Evolutionary conservation across 208 protist species (phyloP).

Genomic region (Naegleria fowleri): DNA sequence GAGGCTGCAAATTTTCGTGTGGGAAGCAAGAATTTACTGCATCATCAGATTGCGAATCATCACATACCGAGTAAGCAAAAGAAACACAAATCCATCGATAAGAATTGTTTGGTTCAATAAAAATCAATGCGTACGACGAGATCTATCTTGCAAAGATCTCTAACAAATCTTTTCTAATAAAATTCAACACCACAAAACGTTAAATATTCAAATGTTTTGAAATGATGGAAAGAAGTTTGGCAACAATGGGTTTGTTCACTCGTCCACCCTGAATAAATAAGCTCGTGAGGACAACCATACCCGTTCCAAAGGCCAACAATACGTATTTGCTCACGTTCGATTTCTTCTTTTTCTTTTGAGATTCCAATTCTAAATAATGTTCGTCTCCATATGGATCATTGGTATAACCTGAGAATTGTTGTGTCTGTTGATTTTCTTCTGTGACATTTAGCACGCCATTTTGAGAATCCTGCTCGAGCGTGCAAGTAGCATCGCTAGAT

Average conservation of each 20-base stretch:
- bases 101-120: too few relatives aligned
- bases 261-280: not conserved
- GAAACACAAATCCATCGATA: too few relatives aligned
- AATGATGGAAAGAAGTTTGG: not conserved
- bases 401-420: not conserved
- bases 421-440: not conserved
- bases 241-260: not conserved
- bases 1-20: too few relatives aligned
- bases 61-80: too few relatives aligned
- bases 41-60: too few relatives aligned
- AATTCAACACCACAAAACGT: not conserved
- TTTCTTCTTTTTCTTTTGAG: not conserved
- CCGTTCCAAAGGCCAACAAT: not conserved
- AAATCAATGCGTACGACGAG: too few relatives aligned
- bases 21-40: too few relatives aligned
- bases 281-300: not conserved
- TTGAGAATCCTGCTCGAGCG: not conserved
- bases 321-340: not conserved
- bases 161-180: too few relatives aligned
- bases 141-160: too few relatives aligned
- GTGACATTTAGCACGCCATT: not conserved
- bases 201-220: not conserved
- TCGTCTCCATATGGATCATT: not conserved
- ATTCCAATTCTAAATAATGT: not conserved
- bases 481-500: not conserved